Evolutionary conservation across 1,139 yeast species (phyloP).

Genomic region (Meyerozyma athensensis): DNA sequence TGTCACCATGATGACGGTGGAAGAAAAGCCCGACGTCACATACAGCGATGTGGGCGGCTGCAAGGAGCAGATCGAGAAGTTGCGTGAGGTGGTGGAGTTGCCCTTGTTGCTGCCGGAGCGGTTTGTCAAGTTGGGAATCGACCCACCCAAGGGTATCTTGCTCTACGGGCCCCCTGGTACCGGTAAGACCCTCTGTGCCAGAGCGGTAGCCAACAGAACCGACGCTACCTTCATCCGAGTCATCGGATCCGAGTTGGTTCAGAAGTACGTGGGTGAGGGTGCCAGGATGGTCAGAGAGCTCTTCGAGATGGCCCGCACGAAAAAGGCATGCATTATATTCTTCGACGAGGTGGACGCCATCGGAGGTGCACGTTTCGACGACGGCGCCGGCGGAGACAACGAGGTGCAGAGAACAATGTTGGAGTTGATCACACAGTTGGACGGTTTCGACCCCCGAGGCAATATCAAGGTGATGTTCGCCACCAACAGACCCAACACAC

Average conservation of each 20-base stretch:
- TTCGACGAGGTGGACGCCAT: slow-evolving; percentile 98
- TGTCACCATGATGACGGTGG: slow-evolving; percentile 99
- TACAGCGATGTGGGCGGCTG: slow-evolving; percentile 96
- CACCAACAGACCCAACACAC: slow-evolving; percentile 94
- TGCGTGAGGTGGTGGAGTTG: slow-evolving; percentile 94
- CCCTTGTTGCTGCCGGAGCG: slow-evolving; percentile 94
- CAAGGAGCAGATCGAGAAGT: slow-evolving; percentile 94
- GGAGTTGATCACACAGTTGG: slow-evolving; percentile 94
- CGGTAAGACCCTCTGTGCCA: slow-evolving; percentile 94
- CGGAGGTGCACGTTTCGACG: slow-evolving; percentile 98
- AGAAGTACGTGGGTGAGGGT: slow-evolving; percentile 98
- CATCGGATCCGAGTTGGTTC: slow-evolving; percentile 96
- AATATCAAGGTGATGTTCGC: slow-evolving; percentile 99
- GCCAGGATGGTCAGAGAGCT: slow-evolving; percentile 98
- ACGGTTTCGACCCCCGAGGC: slow-evolving; percentile 98
- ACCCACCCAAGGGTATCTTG: slow-evolving; percentile 96
- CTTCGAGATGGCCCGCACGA: slow-evolving; percentile 97
- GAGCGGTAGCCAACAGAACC: slow-evolving; percentile 98
- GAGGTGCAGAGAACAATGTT: slow-evolving; percentile 99
- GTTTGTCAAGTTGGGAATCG: slow-evolving; percentile 92
- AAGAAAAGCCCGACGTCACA: slow-evolving; percentile 92
- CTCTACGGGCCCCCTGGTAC: slow-evolving; percentile 99
- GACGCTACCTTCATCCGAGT: slow-evolving; percentile 98
- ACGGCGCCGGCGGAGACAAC: slow-evolving; percentile 99
- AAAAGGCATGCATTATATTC: slow-evolving; percentile 93